Base-by-base conservation (phyloP, 2,329 filamentous ascomycete genomes). In the Talaromyces rugulosus region DNA sequence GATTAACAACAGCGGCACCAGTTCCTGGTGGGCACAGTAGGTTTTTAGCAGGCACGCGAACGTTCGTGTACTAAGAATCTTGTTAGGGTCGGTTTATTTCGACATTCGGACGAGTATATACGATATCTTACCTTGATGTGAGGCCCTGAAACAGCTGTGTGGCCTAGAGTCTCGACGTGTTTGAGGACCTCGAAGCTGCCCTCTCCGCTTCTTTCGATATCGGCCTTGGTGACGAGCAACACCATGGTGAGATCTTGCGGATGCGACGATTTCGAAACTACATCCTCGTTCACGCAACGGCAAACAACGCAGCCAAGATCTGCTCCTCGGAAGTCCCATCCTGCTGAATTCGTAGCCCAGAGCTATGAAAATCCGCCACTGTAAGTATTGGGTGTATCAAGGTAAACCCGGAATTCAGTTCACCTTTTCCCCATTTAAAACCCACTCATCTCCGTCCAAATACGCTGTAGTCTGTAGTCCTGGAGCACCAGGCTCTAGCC, bases 371-470 rank as follows among this genome's bases (percentile, higher is more conserved):
- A 55, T n/a, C 47, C 58, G 1, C 58, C 58, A 56, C 18, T 4
- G 56, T 61, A n/a, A 61, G 33, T 54, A 28, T 42, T 42, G 40
- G 44, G 14, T 34, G 11, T 59, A 31, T 28, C 11, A 16, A 31
- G 33, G 34, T 14, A 11, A 9, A 8, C 8, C 16, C 0, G 56
- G 55, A 31, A 36, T 16, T 5, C 4, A 30, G 14, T 55, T 50
- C 47, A 78, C 77, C 78, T 85, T 84, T 65, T 85, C 83, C 3
- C 83, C 83, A 66, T 80, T 80, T 30, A 85, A 66, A 2, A 85
- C 67, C 79, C 80, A 85, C 51, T 80, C 75, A 40, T 82, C 77
- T 0, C 80, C 81, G n/a, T 83, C 79, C 9, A 68, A 68, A 23
- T 71, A 71, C 0, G 83, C 83, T 1, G 79, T 82, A 3, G 82